Conservation (phyloP, 2,329 filamentous ascomycete species). For the Apiospora koreana region DNA sequence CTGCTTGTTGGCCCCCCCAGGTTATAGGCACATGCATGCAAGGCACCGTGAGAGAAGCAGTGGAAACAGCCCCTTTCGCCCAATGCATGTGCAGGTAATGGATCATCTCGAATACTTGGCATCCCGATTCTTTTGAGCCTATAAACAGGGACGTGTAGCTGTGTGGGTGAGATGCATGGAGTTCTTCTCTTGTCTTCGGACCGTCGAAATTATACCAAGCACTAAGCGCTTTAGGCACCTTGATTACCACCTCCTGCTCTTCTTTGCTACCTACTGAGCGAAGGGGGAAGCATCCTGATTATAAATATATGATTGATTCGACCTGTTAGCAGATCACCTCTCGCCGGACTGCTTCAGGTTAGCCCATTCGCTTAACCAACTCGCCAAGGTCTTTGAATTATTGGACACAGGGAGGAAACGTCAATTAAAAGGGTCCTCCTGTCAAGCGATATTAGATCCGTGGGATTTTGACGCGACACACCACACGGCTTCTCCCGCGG, state of each 20-base stretch:
- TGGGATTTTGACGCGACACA: background rate
- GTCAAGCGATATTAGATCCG: conserved; percentile 1
- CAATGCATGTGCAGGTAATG: background rate
- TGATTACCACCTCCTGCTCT: background rate
- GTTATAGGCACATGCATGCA: background rate
- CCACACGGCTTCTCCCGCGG: conserved; percentile 4
- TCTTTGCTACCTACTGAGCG: background rate
- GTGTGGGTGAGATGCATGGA: background rate
- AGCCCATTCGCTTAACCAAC: background rate
- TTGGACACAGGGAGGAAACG: background rate
- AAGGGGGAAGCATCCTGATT: background rate
- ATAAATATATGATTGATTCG: background rate
- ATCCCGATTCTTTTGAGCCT: background rate
- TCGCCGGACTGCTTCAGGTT: background rate
- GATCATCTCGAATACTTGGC: background rate
- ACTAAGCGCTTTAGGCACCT: background rate
- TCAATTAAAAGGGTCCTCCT: conserved; percentile 8
- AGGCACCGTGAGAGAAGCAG: background rate
- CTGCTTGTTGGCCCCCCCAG: background rate
- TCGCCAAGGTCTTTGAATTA: background rate
- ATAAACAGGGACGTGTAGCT: background rate
- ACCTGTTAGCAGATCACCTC: background rate
- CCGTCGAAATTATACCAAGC: conserved; percentile 1
- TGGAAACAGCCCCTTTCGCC: background rate
- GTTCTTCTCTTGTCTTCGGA: background rate